Conservation (phyloP, 768 basidiomycete species). For the Phanerochaete carnosa region DNA sequence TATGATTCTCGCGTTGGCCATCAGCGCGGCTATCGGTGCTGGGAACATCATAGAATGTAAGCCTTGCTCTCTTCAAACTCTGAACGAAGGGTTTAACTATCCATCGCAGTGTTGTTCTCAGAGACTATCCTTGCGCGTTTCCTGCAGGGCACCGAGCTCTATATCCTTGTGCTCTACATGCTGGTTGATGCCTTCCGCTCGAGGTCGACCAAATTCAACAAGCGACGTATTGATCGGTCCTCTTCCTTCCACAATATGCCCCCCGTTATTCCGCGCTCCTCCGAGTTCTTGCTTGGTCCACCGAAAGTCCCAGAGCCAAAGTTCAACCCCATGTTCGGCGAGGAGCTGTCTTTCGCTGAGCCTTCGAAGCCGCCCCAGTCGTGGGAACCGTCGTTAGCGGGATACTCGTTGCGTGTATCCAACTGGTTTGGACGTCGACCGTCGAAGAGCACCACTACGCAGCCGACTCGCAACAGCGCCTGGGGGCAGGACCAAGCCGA, state of each 20-base stretch:
- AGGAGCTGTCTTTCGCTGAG: constrained; percentile 8
- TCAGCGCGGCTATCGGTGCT: constrained; percentile 51
- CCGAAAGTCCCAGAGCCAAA: constrained; percentile 9
- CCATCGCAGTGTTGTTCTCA: constrained; percentile 58
- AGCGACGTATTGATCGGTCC: constrained; percentile 11
- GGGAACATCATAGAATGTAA: constrained; percentile 56
- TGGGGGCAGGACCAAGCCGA: constrained; percentile 33
- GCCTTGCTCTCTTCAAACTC: not conserved
- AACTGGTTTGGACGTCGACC: constrained; percentile 37
- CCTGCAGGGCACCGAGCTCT: constrained; percentile 58
- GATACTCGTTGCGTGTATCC: constrained; percentile 17
- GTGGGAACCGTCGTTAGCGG: constrained; percentile 1
- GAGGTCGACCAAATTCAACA: constrained; percentile 9
- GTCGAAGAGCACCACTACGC: constrained; percentile 18
- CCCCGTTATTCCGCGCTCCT: not conserved
- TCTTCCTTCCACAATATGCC: constrained; percentile 25
- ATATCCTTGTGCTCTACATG: constrained; percentile 55
- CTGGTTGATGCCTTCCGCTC: constrained; percentile 44
- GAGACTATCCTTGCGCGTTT: constrained; percentile 71
- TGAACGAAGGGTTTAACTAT: not conserved
- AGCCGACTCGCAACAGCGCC: constrained; percentile 26
- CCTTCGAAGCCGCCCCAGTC: not conserved
- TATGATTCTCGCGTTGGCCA: constrained; percentile 47
- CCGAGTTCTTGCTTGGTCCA: constrained; percentile 5
- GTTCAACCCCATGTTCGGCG: not conserved